Evolutionary conservation across 2,329 filamentous ascomycete genomes (phyloP).

Genomic region (Arthrobotrys entomopaga): DNA sequence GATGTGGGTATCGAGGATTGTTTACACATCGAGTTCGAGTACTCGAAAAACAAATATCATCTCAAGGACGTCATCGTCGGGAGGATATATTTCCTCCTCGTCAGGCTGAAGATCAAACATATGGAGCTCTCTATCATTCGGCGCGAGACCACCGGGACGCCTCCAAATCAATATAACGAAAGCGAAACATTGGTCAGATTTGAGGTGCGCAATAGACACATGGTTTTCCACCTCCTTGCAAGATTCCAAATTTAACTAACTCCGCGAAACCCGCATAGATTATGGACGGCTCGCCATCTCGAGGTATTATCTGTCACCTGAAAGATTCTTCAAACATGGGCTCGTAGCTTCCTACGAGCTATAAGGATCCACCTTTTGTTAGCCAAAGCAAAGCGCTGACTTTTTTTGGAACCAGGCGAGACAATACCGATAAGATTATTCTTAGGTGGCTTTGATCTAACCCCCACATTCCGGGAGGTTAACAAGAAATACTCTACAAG

Average conservation of each 20-base stretch:
- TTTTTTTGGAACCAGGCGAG: constrained; percentile 67
- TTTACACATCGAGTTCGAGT: constrained; percentile 98
- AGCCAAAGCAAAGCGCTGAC: constrained; percentile 30
- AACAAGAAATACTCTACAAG: constrained; percentile 99
- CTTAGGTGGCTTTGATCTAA: constrained; percentile 95
- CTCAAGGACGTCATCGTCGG: constrained; percentile 99
- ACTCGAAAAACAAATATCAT: constrained; percentile 99
- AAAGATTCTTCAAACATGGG: constrained; percentile 40
- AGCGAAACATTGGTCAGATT: constrained; percentile 97
- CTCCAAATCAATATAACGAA: constrained; percentile 99
- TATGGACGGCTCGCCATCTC: constrained; percentile 98
- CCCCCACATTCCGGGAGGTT: constrained; percentile 97
- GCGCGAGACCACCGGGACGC: constrained; percentile 92
- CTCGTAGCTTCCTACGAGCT: constrained; percentile 25
- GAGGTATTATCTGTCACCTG: constrained; percentile 70
- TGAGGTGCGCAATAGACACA: constrained; percentile 70
- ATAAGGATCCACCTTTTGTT: constrained; percentile 28
- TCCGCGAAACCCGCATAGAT: constrained; percentile 69
- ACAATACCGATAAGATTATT: constrained; percentile 97
- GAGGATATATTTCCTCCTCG: constrained; percentile 96
- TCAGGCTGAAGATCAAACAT: constrained; percentile 98
- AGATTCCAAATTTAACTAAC: constrained; percentile 22
- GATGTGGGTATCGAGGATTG: constrained; percentile 99
- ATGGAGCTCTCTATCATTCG: constrained; percentile 99
- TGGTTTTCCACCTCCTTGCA: constrained; percentile 15